These are phyloP conservation scores for Alternaria brassicae DNA, from an alignment of 2,329 filamentous ascomycete species.

Conservation along the genomic window DNA sequence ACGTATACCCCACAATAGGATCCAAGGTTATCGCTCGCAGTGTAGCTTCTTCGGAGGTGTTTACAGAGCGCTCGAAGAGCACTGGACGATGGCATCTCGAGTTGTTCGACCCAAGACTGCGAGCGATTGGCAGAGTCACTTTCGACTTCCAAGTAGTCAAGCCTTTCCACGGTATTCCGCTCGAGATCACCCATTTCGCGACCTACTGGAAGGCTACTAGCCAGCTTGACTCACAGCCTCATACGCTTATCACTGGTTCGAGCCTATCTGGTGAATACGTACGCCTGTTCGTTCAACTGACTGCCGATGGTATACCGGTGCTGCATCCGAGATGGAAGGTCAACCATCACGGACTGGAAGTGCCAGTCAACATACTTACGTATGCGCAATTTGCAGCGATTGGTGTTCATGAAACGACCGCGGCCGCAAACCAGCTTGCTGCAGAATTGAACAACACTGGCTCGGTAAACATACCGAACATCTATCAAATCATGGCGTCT, in stretches of 20 bases:
- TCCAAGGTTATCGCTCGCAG: constrained; percentile 97
- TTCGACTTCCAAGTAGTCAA: constrained; percentile 98
- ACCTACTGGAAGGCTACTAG: constrained; percentile 99
- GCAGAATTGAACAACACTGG: constrained; percentile 34
- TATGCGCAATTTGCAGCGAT: constrained; percentile 71
- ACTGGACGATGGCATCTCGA: constrained; percentile 84
- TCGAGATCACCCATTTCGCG: constrained; percentile 97
- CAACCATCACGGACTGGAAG: constrained; percentile 74
- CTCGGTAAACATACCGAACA: constrained; percentile 57
- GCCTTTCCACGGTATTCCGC: constrained; percentile 86
- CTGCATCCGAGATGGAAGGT: constrained; percentile 88
- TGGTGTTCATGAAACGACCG: constrained; percentile 44
- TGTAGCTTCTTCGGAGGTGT: constrained; percentile 86
- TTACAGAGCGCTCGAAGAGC: constrained; percentile 76
- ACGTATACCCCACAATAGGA: constrained; percentile 96
- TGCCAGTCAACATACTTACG: constrained; percentile 81
- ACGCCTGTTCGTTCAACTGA: constrained; percentile 88
- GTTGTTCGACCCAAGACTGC: constrained; percentile 87
- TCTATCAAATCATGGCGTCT: constrained; percentile 74
- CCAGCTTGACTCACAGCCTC: constrained; percentile 84
- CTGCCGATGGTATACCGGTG: constrained; percentile 84
- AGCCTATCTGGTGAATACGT: constrained; percentile 97
- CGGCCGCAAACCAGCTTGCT: constrained; percentile 32
- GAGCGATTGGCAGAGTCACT: constrained; percentile 90
- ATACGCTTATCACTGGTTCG: constrained; percentile 89